These are phyloP conservation scores for Exophiala xenobiotica DNA, from an alignment of 2,329 filamentous ascomycete genomes.

Conservation along the genomic window DNA sequence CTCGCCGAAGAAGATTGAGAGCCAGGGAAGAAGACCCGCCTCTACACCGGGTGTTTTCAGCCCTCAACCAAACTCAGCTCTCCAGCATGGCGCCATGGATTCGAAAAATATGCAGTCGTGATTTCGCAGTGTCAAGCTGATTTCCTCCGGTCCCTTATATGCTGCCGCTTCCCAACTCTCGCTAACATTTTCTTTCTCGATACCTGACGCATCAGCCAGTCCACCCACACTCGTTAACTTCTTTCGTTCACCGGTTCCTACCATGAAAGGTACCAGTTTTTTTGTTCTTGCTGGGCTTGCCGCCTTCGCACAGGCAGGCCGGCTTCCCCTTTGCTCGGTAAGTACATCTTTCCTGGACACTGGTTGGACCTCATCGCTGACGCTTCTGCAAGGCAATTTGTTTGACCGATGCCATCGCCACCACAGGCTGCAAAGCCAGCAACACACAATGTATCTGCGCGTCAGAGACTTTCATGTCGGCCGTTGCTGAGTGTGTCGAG, in stretches of 20 bases:
- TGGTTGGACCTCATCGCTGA: background rate
- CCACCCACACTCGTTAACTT: background rate
- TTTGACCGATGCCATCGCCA: slow-evolving; percentile 15
- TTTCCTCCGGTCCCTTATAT: background rate
- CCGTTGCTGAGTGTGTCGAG: slow-evolving; percentile 12
- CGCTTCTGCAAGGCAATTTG: slow-evolving; percentile 7
- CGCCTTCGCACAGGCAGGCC: slow-evolving; percentile 1
- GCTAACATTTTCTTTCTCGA: too few relatives aligned
- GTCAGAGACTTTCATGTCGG: slow-evolving; percentile 8
- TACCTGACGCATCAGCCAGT: too few relatives aligned
- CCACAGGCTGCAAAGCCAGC: slow-evolving; percentile 13
- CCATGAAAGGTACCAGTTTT: background rate
- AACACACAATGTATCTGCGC: slow-evolving; percentile 13
- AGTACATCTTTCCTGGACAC: background rate
- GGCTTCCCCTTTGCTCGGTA: slow-evolving; percentile 16
- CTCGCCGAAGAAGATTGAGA: too few relatives aligned
- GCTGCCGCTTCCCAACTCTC: background rate
- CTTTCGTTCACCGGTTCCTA: too few relatives aligned
- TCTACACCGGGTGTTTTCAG: too few relatives aligned
- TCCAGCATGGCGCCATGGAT: background rate
- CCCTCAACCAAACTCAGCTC: background rate
- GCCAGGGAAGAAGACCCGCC: too few relatives aligned
- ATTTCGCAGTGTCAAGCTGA: background rate
- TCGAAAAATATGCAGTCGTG: background rate
- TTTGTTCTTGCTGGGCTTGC: slow-evolving; percentile 6